Base-by-base conservation (phyloP, 2,329 filamentous ascomycete genomes). In the Colletotrichum sp. region DNA sequence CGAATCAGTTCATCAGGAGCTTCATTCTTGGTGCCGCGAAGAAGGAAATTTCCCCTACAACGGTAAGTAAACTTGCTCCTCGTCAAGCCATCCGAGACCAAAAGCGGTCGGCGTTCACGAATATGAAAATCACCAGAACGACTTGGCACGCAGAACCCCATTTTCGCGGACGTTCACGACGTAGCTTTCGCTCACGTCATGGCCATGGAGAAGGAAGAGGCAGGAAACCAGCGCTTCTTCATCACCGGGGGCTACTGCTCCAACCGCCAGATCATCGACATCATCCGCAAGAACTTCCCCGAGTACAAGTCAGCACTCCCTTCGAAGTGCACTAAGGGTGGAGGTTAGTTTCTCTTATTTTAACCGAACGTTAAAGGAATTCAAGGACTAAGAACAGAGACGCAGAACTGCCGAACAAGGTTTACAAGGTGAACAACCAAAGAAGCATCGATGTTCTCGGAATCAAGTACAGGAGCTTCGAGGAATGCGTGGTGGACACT, bases 1-100 rank as follows among this genome's bases (percentile, higher is more conserved):
- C 87, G 78, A 89, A 89, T 4, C 26, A 28, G 15, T 16, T 30
- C 16, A 30, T 61, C 38, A n/a, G 38, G 1, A 43, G 38, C 38
- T 43, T n/a, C 38, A 43, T 43, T n/a, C 18, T 43, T 18, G 38
- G 38, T n/a, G 8, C 18, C 18, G 16, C 8, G 18, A 10, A 43
- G 38, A n/a, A 43, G 0, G 18, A n/a, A 6, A 43, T 43, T 10
- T 1, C 38, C 3, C 38, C 38, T 43, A 43, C 18, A 10, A 43
- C 16, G 38, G 38, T 43, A 12, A 43, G 9, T n/a, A n/a, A 10
- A 43, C 38, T 10, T n/a, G 38, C 5, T 3, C 18, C 5, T 6
- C 5, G 0, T 10, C 5, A n/a, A n/a, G 38, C 38, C 38, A n/a
- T 43, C 38, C 9, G 18, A n/a, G 5, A n/a, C 0, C 38, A 43